Evolutionary conservation across 2,329 filamentous ascomycete species (phyloP).

Genomic region (Fusarium compactum): DNA sequence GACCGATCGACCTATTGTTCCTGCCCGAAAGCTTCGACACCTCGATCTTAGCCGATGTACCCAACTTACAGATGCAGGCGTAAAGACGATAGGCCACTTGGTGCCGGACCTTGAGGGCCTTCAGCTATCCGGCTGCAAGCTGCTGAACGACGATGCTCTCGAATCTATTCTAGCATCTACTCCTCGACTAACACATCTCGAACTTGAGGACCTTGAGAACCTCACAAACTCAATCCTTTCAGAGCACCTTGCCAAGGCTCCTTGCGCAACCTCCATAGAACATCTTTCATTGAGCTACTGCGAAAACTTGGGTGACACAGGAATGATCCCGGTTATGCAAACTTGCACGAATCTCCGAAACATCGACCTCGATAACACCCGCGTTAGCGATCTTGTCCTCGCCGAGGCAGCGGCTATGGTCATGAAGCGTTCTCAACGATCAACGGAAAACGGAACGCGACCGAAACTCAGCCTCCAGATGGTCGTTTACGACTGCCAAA

Average conservation of each 20-base stretch:
- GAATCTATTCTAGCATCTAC: conserved; percentile 79
- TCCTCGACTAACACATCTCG: conserved; percentile 84
- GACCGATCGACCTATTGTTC: conserved; percentile 79
- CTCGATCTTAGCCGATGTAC: conserved; percentile 86
- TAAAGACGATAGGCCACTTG: conserved; percentile 78
- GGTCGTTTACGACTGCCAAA: conserved; percentile 90
- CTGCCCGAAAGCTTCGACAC: conserved; percentile 82
- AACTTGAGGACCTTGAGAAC: conserved; percentile 85
- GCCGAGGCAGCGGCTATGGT: conserved; percentile 87
- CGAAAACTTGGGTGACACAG: conserved; percentile 83
- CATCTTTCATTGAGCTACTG: conserved; percentile 93
- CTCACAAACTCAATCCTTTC: conserved; percentile 80
- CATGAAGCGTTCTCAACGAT: conserved; percentile 67
- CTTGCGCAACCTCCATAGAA: conserved; percentile 77
- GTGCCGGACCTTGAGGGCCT: conserved; percentile 85
- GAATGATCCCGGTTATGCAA: conserved; percentile 86
- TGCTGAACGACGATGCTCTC: conserved; percentile 79
- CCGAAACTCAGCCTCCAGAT: conserved; percentile 76
- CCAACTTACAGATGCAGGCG: conserved; percentile 76
- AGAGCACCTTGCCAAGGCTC: conserved; percentile 79
- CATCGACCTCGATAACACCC: conserved; percentile 93
- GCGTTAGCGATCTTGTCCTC: conserved; percentile 86
- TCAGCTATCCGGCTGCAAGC: conserved; percentile 81
- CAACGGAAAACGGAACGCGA: conserved; percentile 53
- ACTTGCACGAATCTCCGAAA: conserved; percentile 76